Conservation (phyloP, 768 basidiomycete species). For the Saitozyma sp. region DNA sequence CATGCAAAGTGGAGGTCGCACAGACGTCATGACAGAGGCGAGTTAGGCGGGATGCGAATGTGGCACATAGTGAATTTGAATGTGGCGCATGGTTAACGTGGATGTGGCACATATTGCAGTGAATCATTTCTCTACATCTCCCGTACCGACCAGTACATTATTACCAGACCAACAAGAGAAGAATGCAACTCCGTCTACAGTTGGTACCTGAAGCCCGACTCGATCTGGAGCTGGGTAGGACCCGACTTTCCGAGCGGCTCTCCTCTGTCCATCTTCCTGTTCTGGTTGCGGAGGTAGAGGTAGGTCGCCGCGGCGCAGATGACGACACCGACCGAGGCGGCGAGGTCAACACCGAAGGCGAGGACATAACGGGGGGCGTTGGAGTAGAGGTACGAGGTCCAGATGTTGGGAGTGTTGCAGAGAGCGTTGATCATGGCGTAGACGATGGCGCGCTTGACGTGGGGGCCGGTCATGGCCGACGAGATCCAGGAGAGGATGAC, state of each 20-base stretch:
- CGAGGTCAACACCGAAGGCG: slow-evolving; percentile 49
- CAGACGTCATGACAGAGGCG: no score
- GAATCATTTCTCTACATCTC: no score
- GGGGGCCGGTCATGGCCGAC: slow-evolving; percentile 36
- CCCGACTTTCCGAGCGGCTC: slow-evolving; percentile 36
- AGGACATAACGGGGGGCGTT: slow-evolving; percentile 41
- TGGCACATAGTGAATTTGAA: no score
- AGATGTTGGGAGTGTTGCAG: slow-evolving; percentile 43
- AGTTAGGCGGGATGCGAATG: no score
- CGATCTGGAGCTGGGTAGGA: slow-evolving; percentile 40
- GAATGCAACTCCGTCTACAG: slow-evolving; percentile 18
- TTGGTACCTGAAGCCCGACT: slow-evolving; percentile 46
- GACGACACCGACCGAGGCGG: slow-evolving; percentile 39
- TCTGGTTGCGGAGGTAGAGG: slow-evolving; percentile 44
- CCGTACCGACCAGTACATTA: no score
- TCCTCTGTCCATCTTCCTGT: slow-evolving; percentile 42
- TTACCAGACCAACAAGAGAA: no score
- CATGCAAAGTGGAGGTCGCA: no score
- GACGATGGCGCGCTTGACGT: slow-evolving; percentile 47
- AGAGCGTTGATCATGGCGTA: slow-evolving; percentile 45
- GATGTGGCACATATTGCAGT: no score
- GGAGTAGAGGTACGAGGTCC: slow-evolving; percentile 50
- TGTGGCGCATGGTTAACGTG: no score
- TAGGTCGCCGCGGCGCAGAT: slow-evolving; percentile 27
- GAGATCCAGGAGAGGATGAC: slow-evolving; percentile 49